These are phyloP conservation scores for Datisca glomerata DNA, from an alignment of 306 rosid species.

Conservation along the genomic window DNA sequence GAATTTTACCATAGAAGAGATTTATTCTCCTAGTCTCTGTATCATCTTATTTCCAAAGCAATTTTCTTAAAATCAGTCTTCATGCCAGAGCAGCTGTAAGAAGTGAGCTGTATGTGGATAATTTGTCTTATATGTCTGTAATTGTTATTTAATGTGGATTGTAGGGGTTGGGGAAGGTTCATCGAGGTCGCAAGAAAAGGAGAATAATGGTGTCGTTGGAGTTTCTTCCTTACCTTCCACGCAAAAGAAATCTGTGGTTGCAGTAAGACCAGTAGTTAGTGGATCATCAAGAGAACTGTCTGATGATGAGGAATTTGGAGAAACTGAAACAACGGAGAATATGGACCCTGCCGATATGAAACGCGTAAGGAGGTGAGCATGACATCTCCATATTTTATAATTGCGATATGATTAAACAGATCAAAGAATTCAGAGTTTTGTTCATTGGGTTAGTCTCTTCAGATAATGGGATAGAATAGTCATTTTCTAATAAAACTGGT, in stretches of 20 bases:
- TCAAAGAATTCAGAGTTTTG: no score
- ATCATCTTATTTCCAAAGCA: no score
- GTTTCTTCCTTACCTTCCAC: conserved; percentile 26
- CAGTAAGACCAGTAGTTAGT: conserved; percentile 40
- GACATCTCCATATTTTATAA: no score
- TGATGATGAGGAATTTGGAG: conserved; percentile 84
- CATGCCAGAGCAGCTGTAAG: neutral
- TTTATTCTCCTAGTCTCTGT: conserved; percentile 1
- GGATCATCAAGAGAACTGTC: conserved; percentile 77
- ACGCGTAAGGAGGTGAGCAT: conserved; percentile 83
- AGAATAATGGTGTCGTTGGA: conserved; percentile 28
- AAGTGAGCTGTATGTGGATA: neutral
- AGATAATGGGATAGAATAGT: no score
- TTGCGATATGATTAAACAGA: no score
- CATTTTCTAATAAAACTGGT: no score
- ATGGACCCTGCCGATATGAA: conserved; percentile 62
- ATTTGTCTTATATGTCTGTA: conserved; percentile 3
- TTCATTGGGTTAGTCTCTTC: no score
- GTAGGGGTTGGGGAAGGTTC: conserved; percentile 51
- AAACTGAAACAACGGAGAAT: conserved; percentile 42
- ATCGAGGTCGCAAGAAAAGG: conserved; percentile 45
- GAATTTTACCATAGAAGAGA: no score
- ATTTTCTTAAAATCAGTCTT: neutral
- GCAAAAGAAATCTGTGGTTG: conserved; percentile 29
- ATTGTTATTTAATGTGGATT: conserved; percentile 17